Percentiles rank a stretch among this genome's conserved stretches.
These are phyloP conservation scores for Rhizopogon rudus DNA, from an alignment of 768 basidiomycete genomes.

Conservation along the genomic window DNA sequence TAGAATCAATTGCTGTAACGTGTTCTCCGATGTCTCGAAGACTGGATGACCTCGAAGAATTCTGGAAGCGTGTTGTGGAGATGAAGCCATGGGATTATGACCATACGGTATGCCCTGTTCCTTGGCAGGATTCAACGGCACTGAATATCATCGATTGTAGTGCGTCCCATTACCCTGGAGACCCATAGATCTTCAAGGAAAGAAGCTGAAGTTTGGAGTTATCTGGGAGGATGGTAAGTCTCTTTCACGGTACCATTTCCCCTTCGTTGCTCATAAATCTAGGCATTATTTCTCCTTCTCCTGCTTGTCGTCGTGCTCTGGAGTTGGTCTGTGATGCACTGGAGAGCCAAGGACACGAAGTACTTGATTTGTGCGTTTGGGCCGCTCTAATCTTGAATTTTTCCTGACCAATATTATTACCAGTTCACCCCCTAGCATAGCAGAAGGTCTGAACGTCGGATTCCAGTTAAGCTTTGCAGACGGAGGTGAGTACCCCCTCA, in stretches of 20 bases:
- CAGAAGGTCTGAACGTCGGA: slow-evolving; percentile 46
- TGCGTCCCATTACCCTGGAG: slow-evolving; percentile 41
- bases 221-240: slow-evolving; percentile 37
- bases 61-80: slow-evolving; percentile 37
- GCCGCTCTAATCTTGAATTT: not conserved
- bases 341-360: slow-evolving; percentile 32
- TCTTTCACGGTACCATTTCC: not conserved
- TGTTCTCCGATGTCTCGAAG: slow-evolving; percentile 38
- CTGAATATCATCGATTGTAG: slow-evolving; percentile 14
- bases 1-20: slow-evolving; percentile 31
- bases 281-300: slow-evolving; percentile 35
- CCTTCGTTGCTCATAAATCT: not conserved
- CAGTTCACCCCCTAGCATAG: slow-evolving; percentile 42
- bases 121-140: not conserved
- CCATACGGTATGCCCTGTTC: slow-evolving; percentile 26
- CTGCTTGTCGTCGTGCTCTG: slow-evolving; percentile 36
- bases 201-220: slow-evolving; percentile 36
- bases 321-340: slow-evolving; percentile 29
- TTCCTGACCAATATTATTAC: not conserved
- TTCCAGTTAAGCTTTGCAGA: slow-evolving; percentile 55
- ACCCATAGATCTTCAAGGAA: slow-evolving; percentile 24
- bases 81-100: slow-evolving; percentile 42
- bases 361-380: slow-evolving; percentile 32
- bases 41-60: slow-evolving; percentile 36
- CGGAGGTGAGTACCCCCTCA: slow-evolving; percentile 33